phyloP scores from a whole-genome alignment of 768 basidiomycete genomes.

The Agrocybe chaxingu region DNA sequence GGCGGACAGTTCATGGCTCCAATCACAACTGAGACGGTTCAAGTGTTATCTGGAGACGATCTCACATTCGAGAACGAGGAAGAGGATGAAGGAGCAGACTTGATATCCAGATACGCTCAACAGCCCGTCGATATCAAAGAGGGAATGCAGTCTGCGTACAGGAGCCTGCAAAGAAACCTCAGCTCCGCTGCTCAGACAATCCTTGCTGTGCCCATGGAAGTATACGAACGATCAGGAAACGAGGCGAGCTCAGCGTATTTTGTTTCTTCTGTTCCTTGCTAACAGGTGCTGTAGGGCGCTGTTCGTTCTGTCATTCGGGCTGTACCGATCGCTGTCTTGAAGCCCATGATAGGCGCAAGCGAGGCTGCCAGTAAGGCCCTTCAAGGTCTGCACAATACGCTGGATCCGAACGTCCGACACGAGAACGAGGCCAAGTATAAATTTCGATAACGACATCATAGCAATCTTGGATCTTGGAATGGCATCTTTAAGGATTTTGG shows the following conservation, averaged over 20 bases:
- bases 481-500: neutral
- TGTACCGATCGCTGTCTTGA: constrained; percentile 94
- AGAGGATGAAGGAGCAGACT: constrained; percentile 46
- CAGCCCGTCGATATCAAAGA: constrained; percentile 84
- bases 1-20: constrained; percentile 72
- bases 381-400: constrained; percentile 86
- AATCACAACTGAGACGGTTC: constrained; percentile 66
- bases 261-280: constrained; percentile 1
- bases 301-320: constrained; percentile 94
- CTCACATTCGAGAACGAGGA: constrained; percentile 29
- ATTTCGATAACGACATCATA: constrained; percentile 43
- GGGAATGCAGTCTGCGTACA: constrained; percentile 90
- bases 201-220: constrained; percentile 98
- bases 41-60: constrained; percentile 38
- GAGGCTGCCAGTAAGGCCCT: constrained; percentile 96
- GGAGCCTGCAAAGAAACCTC: constrained; percentile 80
- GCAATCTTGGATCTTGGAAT: neutral
- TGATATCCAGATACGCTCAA: constrained; percentile 87
- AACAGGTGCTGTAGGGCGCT: constrained; percentile 59
- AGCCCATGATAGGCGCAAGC: constrained; percentile 97
- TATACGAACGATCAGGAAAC: constrained; percentile 90
- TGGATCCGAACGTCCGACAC: constrained; percentile 80
- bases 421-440: constrained; percentile 97
- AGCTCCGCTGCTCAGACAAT: constrained; percentile 97
- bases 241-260: constrained; percentile 54